Evolutionary conservation across 2,329 filamentous ascomycete genomes (phyloP).

Genomic region (Nakataea oryzae): DNA sequence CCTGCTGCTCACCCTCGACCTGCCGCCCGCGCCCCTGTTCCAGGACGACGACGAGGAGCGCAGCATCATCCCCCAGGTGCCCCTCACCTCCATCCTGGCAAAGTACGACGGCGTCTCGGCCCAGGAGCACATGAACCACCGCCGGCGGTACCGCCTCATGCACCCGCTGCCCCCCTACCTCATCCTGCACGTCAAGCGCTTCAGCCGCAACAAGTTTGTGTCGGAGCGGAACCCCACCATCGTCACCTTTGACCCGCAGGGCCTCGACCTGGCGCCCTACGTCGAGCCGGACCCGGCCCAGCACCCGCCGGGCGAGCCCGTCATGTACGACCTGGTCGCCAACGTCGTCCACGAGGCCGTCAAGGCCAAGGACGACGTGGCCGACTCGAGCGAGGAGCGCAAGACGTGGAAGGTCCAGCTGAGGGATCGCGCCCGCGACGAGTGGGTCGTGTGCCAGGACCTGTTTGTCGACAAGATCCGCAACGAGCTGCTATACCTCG

Average conservation of each 20-base stretch:
- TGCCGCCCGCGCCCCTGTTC: conserved; percentile 86
- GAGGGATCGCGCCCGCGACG: conserved; percentile 65
- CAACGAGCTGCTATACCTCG: conserved; percentile 80
- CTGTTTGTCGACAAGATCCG: conserved; percentile 84
- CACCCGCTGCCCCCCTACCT: conserved; percentile 89
- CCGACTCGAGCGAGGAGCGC: conserved; percentile 74
- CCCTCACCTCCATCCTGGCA: conserved; percentile 69
- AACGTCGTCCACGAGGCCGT: conserved; percentile 88
- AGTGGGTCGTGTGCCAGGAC: conserved; percentile 93
- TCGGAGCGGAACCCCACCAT: conserved; percentile 95
- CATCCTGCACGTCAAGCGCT: conserved; percentile 92
- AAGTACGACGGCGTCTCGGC: conserved; percentile 88
- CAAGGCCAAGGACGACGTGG: conserved; percentile 68
- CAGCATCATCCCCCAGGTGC: conserved; percentile 92
- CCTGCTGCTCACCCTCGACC: conserved; percentile 84
- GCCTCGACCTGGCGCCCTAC: conserved; percentile 80
- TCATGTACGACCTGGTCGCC: conserved; percentile 90
- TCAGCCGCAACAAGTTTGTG: conserved; percentile 94
- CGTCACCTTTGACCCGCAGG: conserved; percentile 75
- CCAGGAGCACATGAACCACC: conserved; percentile 81
- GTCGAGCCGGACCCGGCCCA: conserved; percentile 77
- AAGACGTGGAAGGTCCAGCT: conserved; percentile 95
- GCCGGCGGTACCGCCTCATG: conserved; percentile 79
- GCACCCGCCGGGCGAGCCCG: conserved; percentile 40
- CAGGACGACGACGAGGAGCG: conserved; percentile 90